Evolutionary conservation across 176 grass and related monocot species (phyloP).

Genomic region (Panicum miliaceum): DNA sequence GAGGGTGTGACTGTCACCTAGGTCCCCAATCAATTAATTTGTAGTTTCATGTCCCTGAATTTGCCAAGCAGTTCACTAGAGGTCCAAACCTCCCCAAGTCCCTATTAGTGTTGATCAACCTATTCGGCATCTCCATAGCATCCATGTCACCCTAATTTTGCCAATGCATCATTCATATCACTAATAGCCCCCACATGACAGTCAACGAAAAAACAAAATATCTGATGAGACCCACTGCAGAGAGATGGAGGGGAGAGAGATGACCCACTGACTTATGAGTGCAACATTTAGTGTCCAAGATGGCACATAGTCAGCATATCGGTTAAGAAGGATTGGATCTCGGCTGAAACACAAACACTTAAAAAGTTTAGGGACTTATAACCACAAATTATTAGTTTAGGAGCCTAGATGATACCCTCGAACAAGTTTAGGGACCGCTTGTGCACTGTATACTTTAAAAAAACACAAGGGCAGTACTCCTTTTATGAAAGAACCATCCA

Average conservation of each 20-base stretch:
- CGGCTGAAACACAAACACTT: neutral
- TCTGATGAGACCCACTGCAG: neutral
- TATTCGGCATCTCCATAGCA: neutral
- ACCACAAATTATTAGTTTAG: neutral
- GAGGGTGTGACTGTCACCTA: neutral
- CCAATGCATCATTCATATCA: neutral
- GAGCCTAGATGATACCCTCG: neutral
- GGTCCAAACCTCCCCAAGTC: neutral
- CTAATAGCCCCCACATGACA: neutral
- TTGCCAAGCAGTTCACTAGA: neutral
- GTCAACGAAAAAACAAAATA: neutral
- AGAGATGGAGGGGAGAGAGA: constrained; percentile 5
- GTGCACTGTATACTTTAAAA: neutral
- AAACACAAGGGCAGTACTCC: neutral
- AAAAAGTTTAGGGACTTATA: neutral
- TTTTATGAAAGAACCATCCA: neutral
- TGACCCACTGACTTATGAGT: neutral
- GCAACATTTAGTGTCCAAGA: constrained; percentile 7
- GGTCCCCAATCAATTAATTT: constrained; percentile 2
- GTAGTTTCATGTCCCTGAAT: neutral
- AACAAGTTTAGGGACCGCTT: neutral
- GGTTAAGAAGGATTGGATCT: neutral
- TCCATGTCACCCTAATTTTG: neutral
- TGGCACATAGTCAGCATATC: neutral
- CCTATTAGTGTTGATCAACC: neutral